A percentile compares a stretch with the other conserved stretches of the same genome.
Conservation (phyloP, 2,329 filamentous ascomycete genomes). For the Cladophialophora yegresii region DNA sequence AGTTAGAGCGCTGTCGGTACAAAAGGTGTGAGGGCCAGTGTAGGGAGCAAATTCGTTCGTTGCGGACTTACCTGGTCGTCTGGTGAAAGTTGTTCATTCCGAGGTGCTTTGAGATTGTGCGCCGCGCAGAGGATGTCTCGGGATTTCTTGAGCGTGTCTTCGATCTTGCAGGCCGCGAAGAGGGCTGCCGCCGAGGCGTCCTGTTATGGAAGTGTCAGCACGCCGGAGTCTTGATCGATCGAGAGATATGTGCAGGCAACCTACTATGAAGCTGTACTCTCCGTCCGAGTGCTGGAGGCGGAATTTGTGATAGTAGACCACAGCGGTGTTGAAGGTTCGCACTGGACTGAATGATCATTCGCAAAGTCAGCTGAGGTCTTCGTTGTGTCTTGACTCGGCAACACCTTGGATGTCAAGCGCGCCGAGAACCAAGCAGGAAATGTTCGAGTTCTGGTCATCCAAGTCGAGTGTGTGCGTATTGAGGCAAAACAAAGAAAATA, state of each 20-base stretch:
- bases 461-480: background rate
- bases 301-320: conserved; percentile 91
- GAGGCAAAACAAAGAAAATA: conserved; percentile 1
- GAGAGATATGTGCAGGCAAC: conserved; percentile 26
- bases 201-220: conserved; percentile 43
- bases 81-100: conserved; percentile 66
- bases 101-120: conserved; percentile 74
- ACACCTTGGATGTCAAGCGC: background rate
- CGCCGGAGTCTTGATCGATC: background rate
- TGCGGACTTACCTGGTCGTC: conserved; percentile 71
- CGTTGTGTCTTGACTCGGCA: background rate
- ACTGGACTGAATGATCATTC: conserved; percentile 63
- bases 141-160: conserved; percentile 97
- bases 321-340: conserved; percentile 87
- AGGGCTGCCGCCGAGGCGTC: conserved; percentile 86
- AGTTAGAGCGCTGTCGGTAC: background rate
- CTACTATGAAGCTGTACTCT: conserved; percentile 73
- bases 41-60: background rate
- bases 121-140: conserved; percentile 87
- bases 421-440: background rate
- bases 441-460: background rate
- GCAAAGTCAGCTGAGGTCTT: conserved; percentile 1
- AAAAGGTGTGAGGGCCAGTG: background rate
- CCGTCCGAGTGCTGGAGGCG: conserved; percentile 79
- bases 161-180: conserved; percentile 93